Evolutionary conservation across 768 basidiomycete genomes (phyloP).

Genomic region (Tylopilus subfusipes): DNA sequence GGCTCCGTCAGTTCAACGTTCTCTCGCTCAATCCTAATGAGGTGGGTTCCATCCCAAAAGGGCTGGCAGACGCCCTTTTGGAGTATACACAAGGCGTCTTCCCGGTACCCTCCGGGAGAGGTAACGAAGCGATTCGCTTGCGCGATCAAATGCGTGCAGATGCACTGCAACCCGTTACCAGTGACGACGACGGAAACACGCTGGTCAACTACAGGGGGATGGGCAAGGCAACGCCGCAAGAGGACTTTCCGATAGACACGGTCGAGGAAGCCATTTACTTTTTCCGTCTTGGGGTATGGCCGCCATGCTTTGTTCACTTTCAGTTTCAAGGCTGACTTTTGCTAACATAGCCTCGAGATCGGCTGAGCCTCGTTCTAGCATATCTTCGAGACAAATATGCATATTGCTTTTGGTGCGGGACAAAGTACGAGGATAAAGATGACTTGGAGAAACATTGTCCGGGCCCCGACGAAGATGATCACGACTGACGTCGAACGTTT

Average conservation of each 20-base stretch:
- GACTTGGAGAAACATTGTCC: slow-evolving; percentile 69
- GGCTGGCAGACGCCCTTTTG: slow-evolving; percentile 55
- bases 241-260: slow-evolving; percentile 48
- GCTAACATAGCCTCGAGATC: slow-evolving; percentile 59
- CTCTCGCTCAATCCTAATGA: slow-evolving; percentile 73
- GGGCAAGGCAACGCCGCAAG: slow-evolving; percentile 25
- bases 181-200: slow-evolving; percentile 35
- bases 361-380: slow-evolving; percentile 60
- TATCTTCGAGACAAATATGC: slow-evolving; percentile 70
- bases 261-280: slow-evolving; percentile 68
- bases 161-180: slow-evolving; percentile 50
- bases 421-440: slow-evolving; percentile 58
- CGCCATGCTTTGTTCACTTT: slow-evolving; percentile 3
- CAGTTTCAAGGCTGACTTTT: slow-evolving; percentile 8
- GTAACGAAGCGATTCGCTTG: slow-evolving; percentile 44
- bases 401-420: slow-evolving; percentile 91
- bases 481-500: slow-evolving; percentile 51
- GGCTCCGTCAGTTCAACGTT: slow-evolving; percentile 66
- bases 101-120: slow-evolving; percentile 8
- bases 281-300: slow-evolving; percentile 58
- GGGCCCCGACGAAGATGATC: slow-evolving; percentile 71
- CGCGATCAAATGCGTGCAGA: slow-evolving; percentile 73
- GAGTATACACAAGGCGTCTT: slow-evolving; percentile 33
- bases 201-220: slow-evolving; percentile 15
- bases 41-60: slow-evolving; percentile 61